A percentile compares a stretch with the other conserved stretches of the same genome.
Conservation (phyloP, 257 asterid species). For the Solanum stenotomum region DNA sequence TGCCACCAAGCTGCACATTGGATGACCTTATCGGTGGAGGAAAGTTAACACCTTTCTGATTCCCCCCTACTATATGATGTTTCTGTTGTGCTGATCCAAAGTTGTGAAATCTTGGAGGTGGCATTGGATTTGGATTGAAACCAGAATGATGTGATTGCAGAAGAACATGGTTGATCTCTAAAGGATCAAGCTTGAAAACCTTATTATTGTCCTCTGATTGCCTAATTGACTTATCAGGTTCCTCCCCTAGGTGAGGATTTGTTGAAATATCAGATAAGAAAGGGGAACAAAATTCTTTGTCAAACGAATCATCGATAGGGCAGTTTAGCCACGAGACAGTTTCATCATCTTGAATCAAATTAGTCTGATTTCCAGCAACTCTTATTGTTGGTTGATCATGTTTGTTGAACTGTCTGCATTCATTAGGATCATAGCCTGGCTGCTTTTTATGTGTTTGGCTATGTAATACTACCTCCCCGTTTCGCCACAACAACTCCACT, state of each 20-base stretch:
- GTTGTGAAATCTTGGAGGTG: conserved; percentile 36
- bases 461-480: conserved; percentile 66
- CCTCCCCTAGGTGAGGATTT: conserved; percentile 3
- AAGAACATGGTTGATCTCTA: conserved; percentile 4
- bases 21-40: conserved; percentile 6
- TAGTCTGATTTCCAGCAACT: conserved; percentile 13
- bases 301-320: conserved; percentile 61
- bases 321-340: conserved; percentile 44
- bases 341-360: conserved; percentile 43
- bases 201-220: conserved; percentile 11
- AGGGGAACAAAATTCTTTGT: conserved; percentile 47
- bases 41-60: background rate
- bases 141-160: conserved; percentile 1
- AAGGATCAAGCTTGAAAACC: conserved; percentile 4
- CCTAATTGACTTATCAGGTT: conserved; percentile 3
- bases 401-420: conserved; percentile 20
- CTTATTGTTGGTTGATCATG: conserved; percentile 8
- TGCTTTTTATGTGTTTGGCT: conserved; percentile 44
- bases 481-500: conserved; percentile 77
- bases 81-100: conserved; percentile 1
- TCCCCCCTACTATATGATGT: background rate
- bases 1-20: background rate
- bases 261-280: conserved; percentile 43
- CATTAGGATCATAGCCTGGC: conserved; percentile 7
- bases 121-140: conserved; percentile 15